Conservation (phyloP, 139 green algal genomes). For the Yamagishiella unicocca region DNA sequence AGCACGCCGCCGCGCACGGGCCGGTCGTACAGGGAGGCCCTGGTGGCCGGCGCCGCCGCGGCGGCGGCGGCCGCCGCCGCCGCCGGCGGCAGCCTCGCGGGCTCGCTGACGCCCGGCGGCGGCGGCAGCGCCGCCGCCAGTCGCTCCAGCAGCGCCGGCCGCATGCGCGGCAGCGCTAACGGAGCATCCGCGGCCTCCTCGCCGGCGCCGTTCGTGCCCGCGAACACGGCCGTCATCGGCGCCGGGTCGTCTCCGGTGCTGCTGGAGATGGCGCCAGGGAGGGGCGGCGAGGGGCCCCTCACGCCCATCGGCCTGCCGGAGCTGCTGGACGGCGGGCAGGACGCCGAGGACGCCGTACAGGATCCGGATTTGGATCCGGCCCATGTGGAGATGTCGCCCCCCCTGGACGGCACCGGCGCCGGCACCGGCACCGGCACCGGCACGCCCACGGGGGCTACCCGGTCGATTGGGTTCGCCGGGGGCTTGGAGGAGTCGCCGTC, state of each 20-base stretch:
- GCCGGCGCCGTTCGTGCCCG: constrained; percentile 22
- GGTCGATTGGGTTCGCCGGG: too few relatives aligned
- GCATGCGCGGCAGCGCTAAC: background rate
- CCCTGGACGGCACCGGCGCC: too few relatives aligned
- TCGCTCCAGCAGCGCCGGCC: background rate
- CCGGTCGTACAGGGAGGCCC: constrained; percentile 12
- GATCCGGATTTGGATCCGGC: background rate
- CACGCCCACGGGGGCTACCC: too few relatives aligned
- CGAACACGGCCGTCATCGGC: constrained; percentile 25
- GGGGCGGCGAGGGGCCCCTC: background rate
- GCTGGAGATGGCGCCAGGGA: constrained; percentile 11
- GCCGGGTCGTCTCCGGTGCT: background rate
- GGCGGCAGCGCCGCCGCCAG: too few relatives aligned
- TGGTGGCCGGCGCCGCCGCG: background rate
- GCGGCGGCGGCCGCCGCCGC: background rate
- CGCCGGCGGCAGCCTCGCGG: background rate
- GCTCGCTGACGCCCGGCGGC: too few relatives aligned
- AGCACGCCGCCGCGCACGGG: background rate
- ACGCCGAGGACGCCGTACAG: background rate
- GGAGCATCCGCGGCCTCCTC: background rate
- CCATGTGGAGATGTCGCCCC: too few relatives aligned
- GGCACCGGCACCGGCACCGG: too few relatives aligned
- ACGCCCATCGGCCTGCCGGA: constrained; percentile 34
- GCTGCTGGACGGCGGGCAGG: constrained; percentile 20
- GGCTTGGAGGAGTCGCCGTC: background rate